Conservation (phyloP, 2,329 filamentous ascomycete species). For the Fusarium miscanthi region DNA sequence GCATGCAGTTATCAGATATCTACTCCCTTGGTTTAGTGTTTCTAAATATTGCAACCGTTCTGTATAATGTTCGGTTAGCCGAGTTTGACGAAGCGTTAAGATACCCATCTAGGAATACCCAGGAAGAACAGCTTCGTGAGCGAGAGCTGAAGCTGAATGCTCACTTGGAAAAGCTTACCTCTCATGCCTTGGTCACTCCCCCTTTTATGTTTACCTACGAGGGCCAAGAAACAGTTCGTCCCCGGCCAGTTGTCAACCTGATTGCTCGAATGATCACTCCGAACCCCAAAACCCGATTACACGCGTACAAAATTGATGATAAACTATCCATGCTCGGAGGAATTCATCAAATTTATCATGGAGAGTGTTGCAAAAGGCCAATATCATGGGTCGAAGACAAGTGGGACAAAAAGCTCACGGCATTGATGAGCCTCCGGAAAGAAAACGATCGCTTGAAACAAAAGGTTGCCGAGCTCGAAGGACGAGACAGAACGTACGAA, state of each 20-base stretch:
- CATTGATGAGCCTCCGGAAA: constrained; percentile 44
- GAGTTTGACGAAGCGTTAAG: constrained; percentile 55
- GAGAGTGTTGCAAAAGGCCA: constrained; percentile 57
- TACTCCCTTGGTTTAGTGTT: constrained; percentile 61
- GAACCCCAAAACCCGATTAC: constrained; percentile 48
- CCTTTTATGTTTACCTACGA: constrained; percentile 53
- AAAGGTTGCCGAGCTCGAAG: constrained; percentile 52
- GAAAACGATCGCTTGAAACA: constrained; percentile 50
- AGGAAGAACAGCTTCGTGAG: constrained; percentile 48
- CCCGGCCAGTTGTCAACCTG: constrained; percentile 55
- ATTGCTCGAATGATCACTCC: constrained; percentile 51
- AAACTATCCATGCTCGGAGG: constrained; percentile 59
- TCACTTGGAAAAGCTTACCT: constrained; percentile 50
- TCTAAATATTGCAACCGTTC: constrained; percentile 56
- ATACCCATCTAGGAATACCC: constrained; percentile 42
- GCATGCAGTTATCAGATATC: constrained; percentile 60
- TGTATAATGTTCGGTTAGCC: constrained; percentile 54
- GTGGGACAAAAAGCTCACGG: constrained; percentile 51
- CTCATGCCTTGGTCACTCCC: constrained; percentile 49
- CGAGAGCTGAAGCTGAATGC: constrained; percentile 51
- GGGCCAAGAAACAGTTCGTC: constrained; percentile 53
- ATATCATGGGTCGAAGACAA: constrained; percentile 51
- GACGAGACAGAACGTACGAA: constrained; percentile 55
- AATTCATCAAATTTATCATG: constrained; percentile 60
- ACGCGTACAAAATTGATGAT: constrained; percentile 53